These are phyloP conservation scores for Phyllosticta citrichinensis DNA, from an alignment of 2,329 filamentous ascomycete genomes.

Conservation along the genomic window DNA sequence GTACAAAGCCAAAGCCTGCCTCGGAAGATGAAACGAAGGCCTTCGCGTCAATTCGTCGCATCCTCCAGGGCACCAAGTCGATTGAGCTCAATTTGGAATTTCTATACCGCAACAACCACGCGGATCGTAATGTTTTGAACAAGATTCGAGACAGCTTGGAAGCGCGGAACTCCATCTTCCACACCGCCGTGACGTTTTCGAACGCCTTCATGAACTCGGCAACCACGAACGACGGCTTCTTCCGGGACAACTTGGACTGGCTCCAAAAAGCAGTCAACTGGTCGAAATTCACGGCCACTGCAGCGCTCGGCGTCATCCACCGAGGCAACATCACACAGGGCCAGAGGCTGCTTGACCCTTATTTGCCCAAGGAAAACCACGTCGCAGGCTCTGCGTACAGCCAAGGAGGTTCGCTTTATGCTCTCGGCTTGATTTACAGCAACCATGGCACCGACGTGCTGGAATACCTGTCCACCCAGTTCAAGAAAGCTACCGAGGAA, in stretches of 20 bases:
- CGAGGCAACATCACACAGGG: slow-evolving; percentile 90
- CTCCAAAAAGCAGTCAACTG: slow-evolving; percentile 97
- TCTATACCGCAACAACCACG: slow-evolving; percentile 88
- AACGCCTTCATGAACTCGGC: slow-evolving; percentile 99
- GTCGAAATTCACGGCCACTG: slow-evolving; percentile 98
- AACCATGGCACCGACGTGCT: slow-evolving; percentile 91
- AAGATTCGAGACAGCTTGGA: slow-evolving; percentile 94
- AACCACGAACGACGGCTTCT: slow-evolving; percentile 96
- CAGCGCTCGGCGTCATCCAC: slow-evolving; percentile 91
- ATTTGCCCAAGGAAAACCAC: slow-evolving; percentile 69
- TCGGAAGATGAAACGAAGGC: slow-evolving; percentile 44
- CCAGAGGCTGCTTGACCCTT: slow-evolving; percentile 86
- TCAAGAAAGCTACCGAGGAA: slow-evolving; percentile 69
- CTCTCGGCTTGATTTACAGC: slow-evolving; percentile 90
- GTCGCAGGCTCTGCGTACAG: slow-evolving; percentile 84
- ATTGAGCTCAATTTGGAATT: slow-evolving; percentile 96
- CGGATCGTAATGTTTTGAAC: slow-evolving; percentile 85
- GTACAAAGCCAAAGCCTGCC: slow-evolving; percentile 33
- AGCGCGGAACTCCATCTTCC: slow-evolving; percentile 95
- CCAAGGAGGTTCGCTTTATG: slow-evolving; percentile 90
- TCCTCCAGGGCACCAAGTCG: slow-evolving; percentile 80
- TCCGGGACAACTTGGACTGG: slow-evolving; percentile 96
- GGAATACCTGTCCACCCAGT: slow-evolving; percentile 66
- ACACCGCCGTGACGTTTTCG: slow-evolving; percentile 92
- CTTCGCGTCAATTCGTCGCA: slow-evolving; percentile 47